Evolutionary conservation across 345 rosid species (phyloP), one percentile per base, ranked within the genome.

Genomic region (Lepidium didymum): DNA sequence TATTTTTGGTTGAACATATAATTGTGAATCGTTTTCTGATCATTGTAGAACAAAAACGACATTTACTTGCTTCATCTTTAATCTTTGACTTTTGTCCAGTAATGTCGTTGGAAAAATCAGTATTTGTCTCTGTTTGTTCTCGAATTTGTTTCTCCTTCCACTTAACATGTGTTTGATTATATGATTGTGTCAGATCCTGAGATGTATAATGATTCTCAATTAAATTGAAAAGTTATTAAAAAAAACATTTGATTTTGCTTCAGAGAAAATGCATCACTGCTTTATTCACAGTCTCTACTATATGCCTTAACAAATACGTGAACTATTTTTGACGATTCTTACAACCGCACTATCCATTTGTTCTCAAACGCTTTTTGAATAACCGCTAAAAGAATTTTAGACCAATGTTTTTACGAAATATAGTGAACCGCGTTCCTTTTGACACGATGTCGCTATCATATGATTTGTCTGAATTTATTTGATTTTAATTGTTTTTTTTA

Each of bases 41-140:
- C 51, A 56, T 72, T 9, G 16, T 73, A 73, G 71, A 73, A 73
- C 77, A 65, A 73, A 46, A 65, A 57, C 49, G 65, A 64, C 65
- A 64, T 72, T 57, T 40, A 33, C 19, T 49, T 25, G 50, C 31
- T 37, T 38, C 54, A 18, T 44, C 36, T 49, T 73, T 33, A 37
- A 56, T 57, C 59, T 73, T 27, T 73, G 70, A 55, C 55, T 55
- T 58, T 51, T 51, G 62, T 70, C 47, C 60, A 53, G 64, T 56
- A 46, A 72, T 64, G 69, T 47, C 50, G 64, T 63, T 71, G 63
- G 56, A 37, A 19, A 19, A 38, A 72, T 14, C 65, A 57, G 57
- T 35, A 69, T 27, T 27, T 69, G 62, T 50, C 40, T 50, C 54
- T 57, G 40, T 57, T 65, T 66, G 62, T 50, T 65, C 65, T 42